Evolutionary conservation across 352 stramenopile genomes (phyloP).

Genomic region (Phytophthora hybrid): DNA sequence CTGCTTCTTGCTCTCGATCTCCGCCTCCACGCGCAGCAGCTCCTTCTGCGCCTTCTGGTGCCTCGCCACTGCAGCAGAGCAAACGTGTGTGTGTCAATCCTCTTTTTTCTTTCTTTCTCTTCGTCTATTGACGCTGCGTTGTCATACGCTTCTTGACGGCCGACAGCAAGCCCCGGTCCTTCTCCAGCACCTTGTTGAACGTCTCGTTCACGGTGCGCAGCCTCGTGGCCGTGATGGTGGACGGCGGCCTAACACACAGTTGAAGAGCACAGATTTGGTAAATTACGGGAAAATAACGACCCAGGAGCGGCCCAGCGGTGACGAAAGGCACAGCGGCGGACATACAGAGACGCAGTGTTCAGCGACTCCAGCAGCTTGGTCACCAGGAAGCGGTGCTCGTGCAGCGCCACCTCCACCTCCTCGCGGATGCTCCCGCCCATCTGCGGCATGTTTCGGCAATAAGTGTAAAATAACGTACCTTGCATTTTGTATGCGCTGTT

Average conservation of each 20-base stretch:
- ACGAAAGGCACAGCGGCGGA: background rate
- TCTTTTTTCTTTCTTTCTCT: too few relatives aligned
- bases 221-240: slow-evolving; percentile 77
- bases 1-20: slow-evolving; percentile 78
- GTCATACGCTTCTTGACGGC: slow-evolving; percentile 81
- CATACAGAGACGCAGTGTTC: slow-evolving; percentile 66
- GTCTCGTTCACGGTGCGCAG: slow-evolving; percentile 82
- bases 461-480: slow-evolving; percentile 5
- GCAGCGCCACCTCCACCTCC: slow-evolving; percentile 73
- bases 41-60: slow-evolving; percentile 82
- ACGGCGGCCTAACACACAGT: slow-evolving; percentile 55
- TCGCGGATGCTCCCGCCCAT: slow-evolving; percentile 66
- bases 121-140: too few relatives aligned
- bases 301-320: too few relatives aligned
- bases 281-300: too few relatives aligned
- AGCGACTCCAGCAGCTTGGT: slow-evolving; percentile 87
- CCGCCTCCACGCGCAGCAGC: slow-evolving; percentile 57
- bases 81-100: too few relatives aligned
- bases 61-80: slow-evolving; percentile 48
- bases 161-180: slow-evolving; percentile 73
- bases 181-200: slow-evolving; percentile 79
- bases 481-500: background rate
- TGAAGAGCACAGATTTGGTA: background rate
- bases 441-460: slow-evolving; percentile 24
- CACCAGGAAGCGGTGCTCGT: slow-evolving; percentile 87